A percentile compares a stretch with the other conserved stretches of the same genome.
These are phyloP conservation scores for Suillus ampliporus DNA, from an alignment of 768 basidiomycete species.

Conservation along the genomic window DNA sequence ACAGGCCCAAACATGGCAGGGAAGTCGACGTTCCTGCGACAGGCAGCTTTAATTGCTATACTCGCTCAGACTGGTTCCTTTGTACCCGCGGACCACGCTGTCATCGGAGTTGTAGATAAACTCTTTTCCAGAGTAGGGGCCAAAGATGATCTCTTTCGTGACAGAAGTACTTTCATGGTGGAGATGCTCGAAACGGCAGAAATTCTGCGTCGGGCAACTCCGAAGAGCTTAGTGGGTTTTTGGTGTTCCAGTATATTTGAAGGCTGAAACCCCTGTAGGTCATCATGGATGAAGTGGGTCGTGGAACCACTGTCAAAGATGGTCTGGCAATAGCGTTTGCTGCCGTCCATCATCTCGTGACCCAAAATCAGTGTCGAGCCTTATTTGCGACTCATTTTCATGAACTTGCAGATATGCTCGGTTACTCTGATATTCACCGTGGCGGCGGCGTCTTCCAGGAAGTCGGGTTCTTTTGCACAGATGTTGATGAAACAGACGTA, in stretches of 20 bases:
- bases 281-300: constrained; percentile 99
- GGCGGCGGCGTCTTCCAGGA: constrained; percentile 57
- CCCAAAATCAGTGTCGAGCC: constrained; percentile 76
- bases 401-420: constrained; percentile 86
- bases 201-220: constrained; percentile 84
- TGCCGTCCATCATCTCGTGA: constrained; percentile 79
- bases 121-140: constrained; percentile 96
- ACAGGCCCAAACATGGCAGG: constrained; percentile 97
- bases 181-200: constrained; percentile 95
- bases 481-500: constrained; percentile 80
- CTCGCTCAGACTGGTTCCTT: constrained; percentile 93
- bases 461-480: constrained; percentile 89
- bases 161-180: constrained; percentile 98
- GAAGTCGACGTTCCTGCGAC: constrained; percentile 92
- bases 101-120: constrained; percentile 86
- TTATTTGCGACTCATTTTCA: constrained; percentile 99
- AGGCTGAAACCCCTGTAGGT: constrained; percentile 54
- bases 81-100: constrained; percentile 86
- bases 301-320: constrained; percentile 92
- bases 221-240: constrained; percentile 73
- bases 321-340: constrained; percentile 95
- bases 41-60: constrained; percentile 87
- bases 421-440: constrained; percentile 49
- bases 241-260: background rate
- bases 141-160: constrained; percentile 91